Evolutionary conservation across 345 rosid species (phyloP), one percentile per base, ranked within the genome.

Genomic region (Linum trigynum): DNA sequence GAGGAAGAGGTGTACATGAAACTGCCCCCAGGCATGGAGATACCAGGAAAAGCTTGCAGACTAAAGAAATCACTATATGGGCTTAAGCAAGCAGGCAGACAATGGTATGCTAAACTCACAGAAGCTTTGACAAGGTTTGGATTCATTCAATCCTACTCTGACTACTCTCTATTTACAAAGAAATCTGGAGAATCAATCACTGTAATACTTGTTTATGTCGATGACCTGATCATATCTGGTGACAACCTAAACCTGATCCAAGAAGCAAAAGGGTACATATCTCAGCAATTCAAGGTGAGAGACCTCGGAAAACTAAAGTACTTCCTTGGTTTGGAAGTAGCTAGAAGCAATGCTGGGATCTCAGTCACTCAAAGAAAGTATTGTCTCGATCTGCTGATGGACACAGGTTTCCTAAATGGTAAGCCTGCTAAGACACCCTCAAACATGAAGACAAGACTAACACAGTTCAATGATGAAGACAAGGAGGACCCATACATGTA

Each of bases 51-150:
- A n/a, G 59, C 16, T 9, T 57, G 59, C 38, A 57, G 16, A 32
- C n/a, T 57, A 16, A 57, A 57, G 36, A 57, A 57, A 8, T 57
- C 59, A 8, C n/a, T 57, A 57, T 57, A 57, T n/a, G 59, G 59
- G 7, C 23, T 57, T 2, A 57, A 57, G 59, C 38, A 57, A n/a
- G 59, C 59, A 57, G 16, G 59, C 16, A 15, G 59, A n/a, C 59
- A 57, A 8, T 57, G 59, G 59, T 57, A 12, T 35, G 4, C 32
- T 3, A 57, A 57, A 9, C n/a, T 57, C 9, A 57, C 59, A 16
- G 32, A 16, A 16, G 32, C 38, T 2, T 57, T 57, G 35, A 3
- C 16, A 32, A 35, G 5, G 32, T 57, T 9, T 57, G 59, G 59
- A 2, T 57, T 57, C 9, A 35, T n/a, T n/a, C 59, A 57, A n/a